These are phyloP conservation scores for Asparagopsis taxiformis DNA, from an alignment of 31 red algal genomes.

Conservation along the genomic window DNA sequence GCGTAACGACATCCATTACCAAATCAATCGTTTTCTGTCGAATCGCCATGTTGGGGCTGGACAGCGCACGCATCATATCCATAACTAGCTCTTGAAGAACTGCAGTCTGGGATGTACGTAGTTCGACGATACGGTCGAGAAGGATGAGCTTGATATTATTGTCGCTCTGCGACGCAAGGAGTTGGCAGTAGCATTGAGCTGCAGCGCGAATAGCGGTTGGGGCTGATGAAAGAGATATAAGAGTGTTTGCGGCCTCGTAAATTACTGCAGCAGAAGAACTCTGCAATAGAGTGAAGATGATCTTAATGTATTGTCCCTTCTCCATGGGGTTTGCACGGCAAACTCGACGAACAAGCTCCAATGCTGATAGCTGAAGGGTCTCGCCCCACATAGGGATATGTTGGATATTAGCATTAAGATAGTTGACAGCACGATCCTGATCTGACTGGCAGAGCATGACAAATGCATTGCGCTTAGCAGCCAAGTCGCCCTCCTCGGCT, in stretches of 20 bases:
- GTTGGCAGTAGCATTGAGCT: conserved; percentile 75
- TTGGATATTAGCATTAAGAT: conserved; percentile 68
- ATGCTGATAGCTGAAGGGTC: conserved; percentile 77
- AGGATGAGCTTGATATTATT: conserved; percentile 95
- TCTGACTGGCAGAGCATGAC: conserved; percentile 85
- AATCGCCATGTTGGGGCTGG: conserved; percentile 85
- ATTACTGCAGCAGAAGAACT: conserved; percentile 81
- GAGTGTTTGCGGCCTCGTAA: conserved; percentile 84
- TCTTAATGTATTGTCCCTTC: conserved; percentile 86
- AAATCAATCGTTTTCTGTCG: conserved; percentile 72
- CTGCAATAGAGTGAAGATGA: conserved; percentile 89
- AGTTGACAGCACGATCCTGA: conserved; percentile 74
- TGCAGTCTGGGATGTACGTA: conserved; percentile 53
- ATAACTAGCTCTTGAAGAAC: conserved; percentile 85
- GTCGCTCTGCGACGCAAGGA: conserved; percentile 86
- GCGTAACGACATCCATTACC: conserved; percentile 72
- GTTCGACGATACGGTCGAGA: conserved; percentile 80
- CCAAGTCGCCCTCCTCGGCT: conserved; percentile 71
- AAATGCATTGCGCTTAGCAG: conserved; percentile 88
- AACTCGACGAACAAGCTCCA: conserved; percentile 85
- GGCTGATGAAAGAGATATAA: conserved; percentile 78
- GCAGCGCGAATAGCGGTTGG: conserved; percentile 93
- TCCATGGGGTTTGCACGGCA: conserved; percentile 71
- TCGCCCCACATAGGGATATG: conserved; percentile 81
- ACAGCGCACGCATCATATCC: conserved; percentile 87